These are phyloP conservation scores for Eimeria zaria DNA, from an alignment of 169 alveolate genomes.

Conservation along the genomic window DNA sequence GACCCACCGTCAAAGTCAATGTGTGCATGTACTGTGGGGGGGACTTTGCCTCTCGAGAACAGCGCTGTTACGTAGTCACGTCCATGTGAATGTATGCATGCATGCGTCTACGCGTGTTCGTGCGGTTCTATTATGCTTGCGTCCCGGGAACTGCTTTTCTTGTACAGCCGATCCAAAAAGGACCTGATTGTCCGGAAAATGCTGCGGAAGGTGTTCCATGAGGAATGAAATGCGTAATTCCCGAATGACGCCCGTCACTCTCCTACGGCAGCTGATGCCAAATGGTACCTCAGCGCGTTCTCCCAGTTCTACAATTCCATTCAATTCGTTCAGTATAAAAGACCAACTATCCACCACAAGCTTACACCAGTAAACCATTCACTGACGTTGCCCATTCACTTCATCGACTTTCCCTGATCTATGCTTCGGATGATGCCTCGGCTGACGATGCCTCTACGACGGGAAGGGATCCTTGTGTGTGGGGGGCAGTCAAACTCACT, in stretches of 20 bases:
- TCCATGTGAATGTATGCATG: neutral
- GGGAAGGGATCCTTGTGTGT: neutral
- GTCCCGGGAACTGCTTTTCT: neutral
- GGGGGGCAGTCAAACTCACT: neutral
- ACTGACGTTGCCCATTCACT: neutral
- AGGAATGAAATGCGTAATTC: no score
- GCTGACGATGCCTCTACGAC: neutral
- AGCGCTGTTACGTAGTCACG: slow-evolving; percentile 1
- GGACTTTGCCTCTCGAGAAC: neutral
- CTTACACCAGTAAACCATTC: neutral
- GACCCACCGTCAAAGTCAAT: neutral
- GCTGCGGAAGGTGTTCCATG: neutral
- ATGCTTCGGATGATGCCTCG: neutral
- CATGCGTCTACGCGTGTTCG: neutral
- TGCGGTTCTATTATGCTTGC: neutral
- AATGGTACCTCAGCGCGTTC: neutral
- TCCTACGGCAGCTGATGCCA: slow-evolving; percentile 7
- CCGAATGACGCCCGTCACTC: neutral
- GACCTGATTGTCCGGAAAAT: neutral
- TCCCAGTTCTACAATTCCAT: neutral
- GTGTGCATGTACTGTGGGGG: neutral
- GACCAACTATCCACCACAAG: neutral
- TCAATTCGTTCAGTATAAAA: neutral
- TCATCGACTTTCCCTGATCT: neutral
- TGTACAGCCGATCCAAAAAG: neutral